A percentile compares a stretch with the other conserved stretches of the same genome.
Evolutionary conservation across 306 rosid genomes (phyloP).

Genomic region (Acmispon strigosus): DNA sequence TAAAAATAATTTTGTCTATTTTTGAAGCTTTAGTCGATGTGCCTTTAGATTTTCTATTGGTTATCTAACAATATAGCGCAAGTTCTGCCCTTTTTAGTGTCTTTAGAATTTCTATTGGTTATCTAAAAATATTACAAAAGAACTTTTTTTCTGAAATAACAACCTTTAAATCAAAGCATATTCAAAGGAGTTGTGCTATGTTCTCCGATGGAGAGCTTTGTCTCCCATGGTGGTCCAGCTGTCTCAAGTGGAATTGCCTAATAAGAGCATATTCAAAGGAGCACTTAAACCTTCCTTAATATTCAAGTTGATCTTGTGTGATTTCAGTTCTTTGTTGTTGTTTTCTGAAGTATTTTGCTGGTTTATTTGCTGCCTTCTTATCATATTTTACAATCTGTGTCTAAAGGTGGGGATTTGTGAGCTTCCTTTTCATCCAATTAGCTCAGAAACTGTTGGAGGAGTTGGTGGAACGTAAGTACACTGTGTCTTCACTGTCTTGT

Average conservation of each 20-base stretch:
- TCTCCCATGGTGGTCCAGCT: too few species aligned
- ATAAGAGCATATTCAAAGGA: background rate
- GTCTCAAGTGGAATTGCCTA: too few species aligned
- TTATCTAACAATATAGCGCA: too few species aligned
- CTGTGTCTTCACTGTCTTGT: background rate
- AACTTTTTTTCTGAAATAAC: too few species aligned
- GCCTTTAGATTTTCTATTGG: too few species aligned
- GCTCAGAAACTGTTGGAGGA: conserved; percentile 87
- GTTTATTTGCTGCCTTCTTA: background rate
- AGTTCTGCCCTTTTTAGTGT: too few species aligned
- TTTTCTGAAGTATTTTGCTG: conserved; percentile 7
- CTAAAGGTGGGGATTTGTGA: conserved; percentile 85
- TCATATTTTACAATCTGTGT: conserved; percentile 15
- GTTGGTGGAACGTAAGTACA: conserved; percentile 94
- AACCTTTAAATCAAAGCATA: background rate
- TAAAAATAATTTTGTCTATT: background rate
- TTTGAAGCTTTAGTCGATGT: background rate
- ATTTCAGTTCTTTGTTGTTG: background rate
- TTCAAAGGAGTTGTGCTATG: background rate
- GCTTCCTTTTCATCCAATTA: conserved; percentile 85
- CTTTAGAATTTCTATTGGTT: too few species aligned
- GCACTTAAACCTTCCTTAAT: background rate
- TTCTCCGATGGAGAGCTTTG: too few species aligned
- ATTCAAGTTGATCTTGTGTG: background rate
- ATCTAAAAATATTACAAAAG: background rate